Percentiles rank a stretch among this genome's conserved stretches.
Conservation (phyloP, 495 filamentous ascomycete species). For the Chlorociboria aeruginascens region DNA sequence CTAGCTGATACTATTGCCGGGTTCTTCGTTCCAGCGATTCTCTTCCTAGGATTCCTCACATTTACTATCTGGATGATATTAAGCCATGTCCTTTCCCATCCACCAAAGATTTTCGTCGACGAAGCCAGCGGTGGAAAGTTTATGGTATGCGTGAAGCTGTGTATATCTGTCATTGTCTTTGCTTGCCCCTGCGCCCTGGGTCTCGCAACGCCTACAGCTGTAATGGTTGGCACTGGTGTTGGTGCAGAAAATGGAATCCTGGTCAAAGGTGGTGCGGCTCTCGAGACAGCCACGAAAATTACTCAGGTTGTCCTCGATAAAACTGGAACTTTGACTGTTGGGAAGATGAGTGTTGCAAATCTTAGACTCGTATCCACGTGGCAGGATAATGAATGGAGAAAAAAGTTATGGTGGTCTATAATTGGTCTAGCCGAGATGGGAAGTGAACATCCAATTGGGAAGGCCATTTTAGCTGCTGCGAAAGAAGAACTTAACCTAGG, state of each 20-base stretch:
- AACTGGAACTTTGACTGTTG: slow-evolving; percentile 89
- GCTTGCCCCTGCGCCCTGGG: slow-evolving; percentile 94
- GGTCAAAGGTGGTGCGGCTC: slow-evolving; percentile 86
- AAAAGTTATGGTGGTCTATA: slow-evolving; percentile 83
- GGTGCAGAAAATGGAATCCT: slow-evolving; percentile 96
- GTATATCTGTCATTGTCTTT: slow-evolving; percentile 98
- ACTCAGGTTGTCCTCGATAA: slow-evolving; percentile 97
- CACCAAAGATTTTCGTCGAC: slow-evolving; percentile 81
- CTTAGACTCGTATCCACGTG: slow-evolving; percentile 53
- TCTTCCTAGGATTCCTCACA: slow-evolving; percentile 71
- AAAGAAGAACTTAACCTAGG: slow-evolving; percentile 61
- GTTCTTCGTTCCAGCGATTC: slow-evolving; percentile 86
- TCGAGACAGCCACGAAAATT: slow-evolving; percentile 87
- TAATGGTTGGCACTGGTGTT: slow-evolving; percentile 97
- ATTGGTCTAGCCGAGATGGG: slow-evolving; percentile 88
- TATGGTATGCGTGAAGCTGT: slow-evolving; percentile 95
- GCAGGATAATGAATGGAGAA: slow-evolving; percentile 54
- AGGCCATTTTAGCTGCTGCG: slow-evolving; percentile 64
- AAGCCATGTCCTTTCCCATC: slow-evolving; percentile 66
- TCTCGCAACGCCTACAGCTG: slow-evolving; percentile 86
- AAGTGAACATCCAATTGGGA: slow-evolving; percentile 90
- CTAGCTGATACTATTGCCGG: slow-evolving; percentile 87
- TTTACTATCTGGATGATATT: slow-evolving; percentile 93
- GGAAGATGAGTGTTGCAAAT: slow-evolving; percentile 83
- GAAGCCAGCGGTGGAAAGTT: slow-evolving; percentile 72